These are phyloP conservation scores for Cucurbita maxima DNA, from an alignment of 306 rosid species.

Conservation along the genomic window DNA sequence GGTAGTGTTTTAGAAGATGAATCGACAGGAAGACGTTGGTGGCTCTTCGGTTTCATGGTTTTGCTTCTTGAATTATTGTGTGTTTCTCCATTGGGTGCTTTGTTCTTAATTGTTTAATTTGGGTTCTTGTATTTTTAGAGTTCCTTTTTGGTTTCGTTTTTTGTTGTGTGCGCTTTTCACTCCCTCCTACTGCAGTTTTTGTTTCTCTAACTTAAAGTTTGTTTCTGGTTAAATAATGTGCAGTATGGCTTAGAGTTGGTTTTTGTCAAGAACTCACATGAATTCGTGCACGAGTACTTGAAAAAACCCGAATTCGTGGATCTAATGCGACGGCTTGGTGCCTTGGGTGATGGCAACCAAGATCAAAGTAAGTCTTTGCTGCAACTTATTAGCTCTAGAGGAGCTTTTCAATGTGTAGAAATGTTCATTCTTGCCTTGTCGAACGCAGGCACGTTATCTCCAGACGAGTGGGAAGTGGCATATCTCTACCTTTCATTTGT, in stretches of 20 bases:
- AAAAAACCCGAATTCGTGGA: conserved; percentile 65
- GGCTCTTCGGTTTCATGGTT: not conserved
- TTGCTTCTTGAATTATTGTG: not conserved
- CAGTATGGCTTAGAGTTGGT: conserved; percentile 86
- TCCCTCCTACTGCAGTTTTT: not conserved
- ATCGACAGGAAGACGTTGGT: not conserved
- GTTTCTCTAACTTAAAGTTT: not conserved
- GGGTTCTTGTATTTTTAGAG: not conserved
- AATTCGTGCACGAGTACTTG: conserved; percentile 71
- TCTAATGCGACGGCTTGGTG: conserved; percentile 88
- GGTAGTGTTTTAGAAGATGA: too few species aligned
- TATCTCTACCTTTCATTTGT: conserved; percentile 50
- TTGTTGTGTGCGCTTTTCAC: not conserved
- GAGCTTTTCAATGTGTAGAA: not conserved
- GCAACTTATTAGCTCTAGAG: not conserved
- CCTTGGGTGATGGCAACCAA: conserved; percentile 92
- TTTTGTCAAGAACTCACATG: conserved; percentile 69
- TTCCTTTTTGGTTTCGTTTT: not conserved
- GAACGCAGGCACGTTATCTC: conserved; percentile 40
- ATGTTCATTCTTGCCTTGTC: not conserved
- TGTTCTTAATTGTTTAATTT: not conserved
- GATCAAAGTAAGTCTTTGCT: conserved; percentile 44
- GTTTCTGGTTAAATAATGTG: not conserved
- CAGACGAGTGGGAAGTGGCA: conserved; percentile 63
- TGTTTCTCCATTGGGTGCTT: not conserved